Conservation (phyloP, 2,329 filamentous ascomycete species). For the Tothia fuscella region DNA sequence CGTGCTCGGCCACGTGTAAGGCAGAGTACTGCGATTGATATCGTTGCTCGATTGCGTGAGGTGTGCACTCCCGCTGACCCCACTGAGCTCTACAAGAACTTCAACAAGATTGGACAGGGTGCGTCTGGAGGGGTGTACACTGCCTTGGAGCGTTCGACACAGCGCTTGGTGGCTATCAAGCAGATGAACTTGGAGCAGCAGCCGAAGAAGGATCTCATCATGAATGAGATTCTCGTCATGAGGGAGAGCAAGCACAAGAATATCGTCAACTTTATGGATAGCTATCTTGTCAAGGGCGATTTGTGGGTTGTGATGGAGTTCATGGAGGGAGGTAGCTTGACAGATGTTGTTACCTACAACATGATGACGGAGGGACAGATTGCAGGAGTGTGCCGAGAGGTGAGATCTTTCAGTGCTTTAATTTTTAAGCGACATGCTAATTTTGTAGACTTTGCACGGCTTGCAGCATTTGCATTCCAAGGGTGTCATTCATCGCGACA, state of each 20-base stretch:
- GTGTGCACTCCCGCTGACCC: conserved; percentile 90
- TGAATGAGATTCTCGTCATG: conserved; percentile 99
- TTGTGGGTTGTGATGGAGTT: conserved; percentile 99
- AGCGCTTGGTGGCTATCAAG: conserved; percentile 91
- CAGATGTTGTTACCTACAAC: conserved; percentile 97
- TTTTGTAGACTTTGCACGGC: conserved; percentile 61
- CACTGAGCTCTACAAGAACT: conserved; percentile 69
- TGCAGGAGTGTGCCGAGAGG: conserved; percentile 83
- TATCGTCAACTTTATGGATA: conserved; percentile 99
- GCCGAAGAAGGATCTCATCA: conserved; percentile 97
- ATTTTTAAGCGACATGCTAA: too few species aligned
- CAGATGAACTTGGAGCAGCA: conserved; percentile 99
- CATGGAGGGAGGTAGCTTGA: conserved; percentile 96
- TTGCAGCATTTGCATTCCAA: conserved; percentile 94
- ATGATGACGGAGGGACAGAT: conserved; percentile 99
- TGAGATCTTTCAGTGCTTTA: too few species aligned
- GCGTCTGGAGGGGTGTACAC: conserved; percentile 93
- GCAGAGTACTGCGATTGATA: conserved; percentile 70
- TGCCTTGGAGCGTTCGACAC: conserved; percentile 71
- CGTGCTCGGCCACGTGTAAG: conserved; percentile 66
- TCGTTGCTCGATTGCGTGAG: conserved; percentile 68
- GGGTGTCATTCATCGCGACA: conserved; percentile 95
- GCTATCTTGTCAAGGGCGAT: conserved; percentile 78
- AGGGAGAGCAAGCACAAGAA: conserved; percentile 97
- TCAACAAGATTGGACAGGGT: conserved; percentile 94